These are phyloP conservation scores for Cladosporium austrohemisphaericum DNA, from an alignment of 2,329 filamentous ascomycete genomes.

Conservation along the genomic window DNA sequence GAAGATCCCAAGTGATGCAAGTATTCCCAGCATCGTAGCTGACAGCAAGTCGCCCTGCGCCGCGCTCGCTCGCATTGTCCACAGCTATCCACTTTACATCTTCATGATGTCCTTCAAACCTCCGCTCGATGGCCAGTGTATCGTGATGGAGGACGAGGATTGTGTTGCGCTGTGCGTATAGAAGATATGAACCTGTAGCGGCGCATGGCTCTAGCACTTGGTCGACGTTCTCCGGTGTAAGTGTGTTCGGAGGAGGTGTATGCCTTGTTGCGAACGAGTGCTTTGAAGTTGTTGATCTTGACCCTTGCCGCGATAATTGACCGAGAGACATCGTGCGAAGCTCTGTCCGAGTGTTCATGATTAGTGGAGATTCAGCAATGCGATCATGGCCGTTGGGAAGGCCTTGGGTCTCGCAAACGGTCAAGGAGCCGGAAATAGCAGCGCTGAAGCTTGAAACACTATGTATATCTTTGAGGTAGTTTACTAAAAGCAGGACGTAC, in stretches of 20 bases:
- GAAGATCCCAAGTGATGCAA: slow-evolving; percentile 93
- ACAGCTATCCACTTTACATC: slow-evolving; percentile 80
- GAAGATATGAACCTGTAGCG: slow-evolving; percentile 83
- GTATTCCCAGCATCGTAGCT: slow-evolving; percentile 91
- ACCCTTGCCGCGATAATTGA: slow-evolving; percentile 38
- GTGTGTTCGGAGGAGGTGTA: slow-evolving; percentile 40
- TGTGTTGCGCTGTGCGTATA: slow-evolving; percentile 78
- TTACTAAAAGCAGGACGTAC: slow-evolving; percentile 26
- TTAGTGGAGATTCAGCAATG: slow-evolving; percentile 24
- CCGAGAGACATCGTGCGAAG: slow-evolving; percentile 42
- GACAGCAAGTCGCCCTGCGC: slow-evolving; percentile 79
- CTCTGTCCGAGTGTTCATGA: slow-evolving; percentile 17
- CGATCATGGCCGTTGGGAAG: slow-evolving; percentile 23
- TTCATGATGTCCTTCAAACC: slow-evolving; percentile 78
- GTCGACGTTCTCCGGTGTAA: slow-evolving; percentile 46
- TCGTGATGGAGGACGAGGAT: slow-evolving; percentile 91
- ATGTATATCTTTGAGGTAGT: slow-evolving; percentile 19
- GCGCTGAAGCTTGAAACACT: slow-evolving; percentile 23
- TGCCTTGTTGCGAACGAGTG: slow-evolving; percentile 31
- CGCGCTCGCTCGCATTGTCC: slow-evolving; percentile 85
- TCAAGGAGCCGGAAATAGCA: slow-evolving; percentile 23
- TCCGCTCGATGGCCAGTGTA: slow-evolving; percentile 79
- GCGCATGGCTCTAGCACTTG: slow-evolving; percentile 77
- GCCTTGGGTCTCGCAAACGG: slow-evolving; percentile 21
- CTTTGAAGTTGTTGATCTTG: slow-evolving; percentile 35